A percentile compares a stretch with the other conserved stretches of the same genome.
phyloP scores from a whole-genome alignment of 176 grass and related monocot genomes.

The Eleusine indica region DNA sequence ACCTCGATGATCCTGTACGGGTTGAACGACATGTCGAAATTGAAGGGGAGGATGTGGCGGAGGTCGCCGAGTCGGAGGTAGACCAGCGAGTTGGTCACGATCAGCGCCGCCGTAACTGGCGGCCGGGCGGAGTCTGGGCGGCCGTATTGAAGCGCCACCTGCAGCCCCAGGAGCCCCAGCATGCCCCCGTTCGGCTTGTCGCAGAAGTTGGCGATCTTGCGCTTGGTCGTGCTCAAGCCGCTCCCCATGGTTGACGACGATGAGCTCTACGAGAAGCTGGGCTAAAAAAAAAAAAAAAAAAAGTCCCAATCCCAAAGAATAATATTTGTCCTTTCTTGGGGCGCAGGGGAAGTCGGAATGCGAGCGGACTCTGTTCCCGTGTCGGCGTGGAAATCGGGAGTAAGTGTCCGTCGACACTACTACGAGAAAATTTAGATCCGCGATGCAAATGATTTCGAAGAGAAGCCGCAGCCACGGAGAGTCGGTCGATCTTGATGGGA shows the following conservation, averaged over 20 bases:
- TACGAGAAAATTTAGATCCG: too few species aligned
- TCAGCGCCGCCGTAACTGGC: neutral
- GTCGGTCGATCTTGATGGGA: too few species aligned
- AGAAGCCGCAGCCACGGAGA: too few species aligned
- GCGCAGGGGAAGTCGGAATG: too few species aligned
- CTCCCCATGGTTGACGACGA: neutral
- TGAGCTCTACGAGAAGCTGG: neutral
- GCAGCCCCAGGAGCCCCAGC: neutral
- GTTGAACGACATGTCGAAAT: neutral
- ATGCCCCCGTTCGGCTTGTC: neutral
- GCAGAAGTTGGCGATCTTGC: neutral
- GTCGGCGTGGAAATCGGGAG: too few species aligned
- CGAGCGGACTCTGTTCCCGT: too few species aligned
- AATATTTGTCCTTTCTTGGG: too few species aligned
- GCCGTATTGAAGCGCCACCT: neutral
- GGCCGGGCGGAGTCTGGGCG: neutral
- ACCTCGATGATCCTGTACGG: constrained; percentile 2
- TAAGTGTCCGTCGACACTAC: too few species aligned
- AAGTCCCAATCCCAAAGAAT: too few species aligned
- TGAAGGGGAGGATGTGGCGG: neutral
- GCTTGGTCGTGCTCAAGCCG: neutral
- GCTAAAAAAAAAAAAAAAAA: neutral
- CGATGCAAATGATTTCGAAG: too few species aligned
- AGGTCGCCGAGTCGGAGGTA: neutral
- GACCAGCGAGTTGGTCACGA: neutral